Evolutionary conservation across 306 rosid genomes (phyloP).

Genomic region (Cicer yamashitae): DNA sequence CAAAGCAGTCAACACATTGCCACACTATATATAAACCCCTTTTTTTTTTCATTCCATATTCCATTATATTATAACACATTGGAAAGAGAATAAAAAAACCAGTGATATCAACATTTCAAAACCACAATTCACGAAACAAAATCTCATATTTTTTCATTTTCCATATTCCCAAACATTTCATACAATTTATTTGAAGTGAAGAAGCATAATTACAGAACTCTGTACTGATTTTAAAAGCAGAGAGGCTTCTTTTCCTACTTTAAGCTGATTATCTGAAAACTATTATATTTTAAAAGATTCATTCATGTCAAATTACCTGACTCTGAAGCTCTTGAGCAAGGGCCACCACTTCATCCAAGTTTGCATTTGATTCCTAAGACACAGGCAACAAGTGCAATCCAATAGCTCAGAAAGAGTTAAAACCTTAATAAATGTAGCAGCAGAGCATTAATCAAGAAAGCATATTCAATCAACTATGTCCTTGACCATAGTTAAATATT

Average conservation of each 20-base stretch:
- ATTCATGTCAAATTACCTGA: conserved; percentile 60
- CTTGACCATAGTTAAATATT: conserved; percentile 23
- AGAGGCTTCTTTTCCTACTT: not conserved
- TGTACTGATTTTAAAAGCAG: not conserved
- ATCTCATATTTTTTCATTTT: conserved; percentile 15
- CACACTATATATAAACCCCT: not conserved
- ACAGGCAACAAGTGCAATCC: conserved; percentile 32
- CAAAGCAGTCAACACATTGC: not conserved
- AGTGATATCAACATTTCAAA: conserved; percentile 25
- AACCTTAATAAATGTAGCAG: conserved; percentile 12
- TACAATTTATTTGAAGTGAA: not conserved
- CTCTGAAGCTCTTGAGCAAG: conserved; percentile 89
- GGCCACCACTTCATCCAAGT: conserved; percentile 92
- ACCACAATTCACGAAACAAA: conserved; percentile 10
- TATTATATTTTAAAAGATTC: conserved; percentile 8
- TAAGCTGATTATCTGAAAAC: not conserved
- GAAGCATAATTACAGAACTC: not conserved
- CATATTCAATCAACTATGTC: conserved; percentile 14
- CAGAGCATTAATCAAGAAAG: conserved; percentile 21
- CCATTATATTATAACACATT: not conserved
- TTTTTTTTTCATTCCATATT: not conserved
- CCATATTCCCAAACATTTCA: conserved; percentile 18
- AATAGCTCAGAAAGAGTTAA: conserved; percentile 30
- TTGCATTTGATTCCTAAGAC: conserved; percentile 81
- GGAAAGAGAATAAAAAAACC: not conserved